Base-by-base conservation (phyloP, 1,284 basidiomycete genomes). In the Porodaedalea pini region DNA sequence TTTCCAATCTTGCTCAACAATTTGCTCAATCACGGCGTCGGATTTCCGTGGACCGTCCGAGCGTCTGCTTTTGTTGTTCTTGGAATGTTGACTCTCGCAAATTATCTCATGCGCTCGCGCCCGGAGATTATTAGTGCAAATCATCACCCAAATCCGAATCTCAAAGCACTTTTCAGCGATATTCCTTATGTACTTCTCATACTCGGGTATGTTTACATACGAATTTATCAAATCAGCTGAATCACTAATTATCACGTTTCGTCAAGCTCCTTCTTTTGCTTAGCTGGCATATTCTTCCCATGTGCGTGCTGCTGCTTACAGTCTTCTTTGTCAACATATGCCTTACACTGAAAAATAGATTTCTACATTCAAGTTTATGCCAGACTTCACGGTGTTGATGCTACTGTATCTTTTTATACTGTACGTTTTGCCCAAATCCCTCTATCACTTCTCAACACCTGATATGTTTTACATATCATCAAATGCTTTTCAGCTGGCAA, bases 1-100 rank as follows among this genome's bases (percentile, higher is more conserved):
- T 61, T 62, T 41, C 66, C 68, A 1, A 68, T 70, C 54, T 66
- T 70, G 65, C 61, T 69, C 23, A 70, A 70, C 60, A 61, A 66
- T 34, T 59, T 69, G 29, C 55, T 69, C 47, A 48, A 68, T 29
- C n/a, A 50, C 4, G 31, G 32, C 11, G 34, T 31, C 8, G 69
- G 69, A 47, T 64, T 69, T 39, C 58, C 62, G 3, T 67, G 56
- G 45, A 65, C 61, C 37, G 68, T 72, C 48, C 61, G 65, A 21
- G 61, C 68, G 39, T 64, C 63, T 2, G 64, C 71, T 29, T 69
- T 61, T 34, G 47, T 58, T 31, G 70, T 65, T n/a, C 57, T 65
- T 3, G 54, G 64, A 4, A 31, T 69, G 23, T 40, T 72, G 36
- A 37, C 64, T 13, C n/a, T 66, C 21, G 67, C 64, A 17, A 68